Percentiles rank a stretch among this genome's conserved stretches.
Conservation (phyloP, 208 protist species). For the Vickermania spadyakhi region DNA sequence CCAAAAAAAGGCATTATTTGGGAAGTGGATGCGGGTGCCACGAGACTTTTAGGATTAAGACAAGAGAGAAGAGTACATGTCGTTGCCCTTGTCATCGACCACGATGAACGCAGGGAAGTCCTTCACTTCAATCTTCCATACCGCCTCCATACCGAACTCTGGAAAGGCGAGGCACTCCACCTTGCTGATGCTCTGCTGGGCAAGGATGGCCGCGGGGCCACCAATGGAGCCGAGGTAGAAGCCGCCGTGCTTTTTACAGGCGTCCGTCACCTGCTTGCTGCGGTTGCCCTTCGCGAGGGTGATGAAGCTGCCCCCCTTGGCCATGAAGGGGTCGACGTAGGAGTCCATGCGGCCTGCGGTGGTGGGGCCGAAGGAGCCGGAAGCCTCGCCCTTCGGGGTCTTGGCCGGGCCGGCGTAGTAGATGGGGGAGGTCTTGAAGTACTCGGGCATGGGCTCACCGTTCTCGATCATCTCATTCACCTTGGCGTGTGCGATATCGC, state of each 20-base stretch:
- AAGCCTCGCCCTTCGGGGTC: constrained; percentile 89
- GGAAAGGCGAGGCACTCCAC: constrained; percentile 88
- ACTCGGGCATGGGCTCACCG: constrained; percentile 80
- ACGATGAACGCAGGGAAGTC: constrained; percentile 97
- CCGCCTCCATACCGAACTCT: constrained; percentile 90
- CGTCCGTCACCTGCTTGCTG: constrained; percentile 84
- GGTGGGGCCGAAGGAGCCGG: constrained; percentile 97
- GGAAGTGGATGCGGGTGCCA: constrained; percentile 8
- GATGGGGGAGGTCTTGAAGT: constrained; percentile 93
- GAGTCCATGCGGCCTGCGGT: constrained; percentile 96
- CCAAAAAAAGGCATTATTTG: constrained; percentile 6
- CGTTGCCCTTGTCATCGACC: constrained; percentile 97
- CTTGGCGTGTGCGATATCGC: constrained; percentile 97
- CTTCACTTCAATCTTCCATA: constrained; percentile 93
- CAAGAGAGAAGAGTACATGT: constrained; percentile 90
- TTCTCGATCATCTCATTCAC: constrained; percentile 84
- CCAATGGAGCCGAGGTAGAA: constrained; percentile 98
- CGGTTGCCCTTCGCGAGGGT: constrained; percentile 96
- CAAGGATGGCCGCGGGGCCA: constrained; percentile 93
- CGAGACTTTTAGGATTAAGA: constrained; percentile 4
- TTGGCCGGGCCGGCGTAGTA: constrained; percentile 97
- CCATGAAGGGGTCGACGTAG: constrained; percentile 93
- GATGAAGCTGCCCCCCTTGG: constrained; percentile 85
- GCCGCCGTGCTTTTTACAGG: constrained; percentile 94
- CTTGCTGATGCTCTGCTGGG: constrained; percentile 90